Base-by-base conservation (phyloP, 2,329 filamentous ascomycete species). In the Alternaria conjuncta region DNA sequence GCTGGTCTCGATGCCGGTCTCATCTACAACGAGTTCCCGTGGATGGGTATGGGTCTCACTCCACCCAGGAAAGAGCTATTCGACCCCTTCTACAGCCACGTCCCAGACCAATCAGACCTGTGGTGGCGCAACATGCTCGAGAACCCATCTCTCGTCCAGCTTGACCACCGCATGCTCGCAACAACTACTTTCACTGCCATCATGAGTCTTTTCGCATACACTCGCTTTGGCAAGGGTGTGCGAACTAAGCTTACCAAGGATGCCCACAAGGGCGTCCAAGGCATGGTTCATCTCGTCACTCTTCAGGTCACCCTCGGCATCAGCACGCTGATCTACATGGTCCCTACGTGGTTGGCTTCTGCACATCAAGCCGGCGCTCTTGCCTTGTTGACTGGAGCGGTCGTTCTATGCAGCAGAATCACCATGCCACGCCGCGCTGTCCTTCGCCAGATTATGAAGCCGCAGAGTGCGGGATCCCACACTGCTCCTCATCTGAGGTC, bases 21-120 rank as follows among this genome's bases (percentile, higher is more conserved):
- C 60, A 98, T 99, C 81, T 99, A 99, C 85, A 99, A 99, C 79
- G 94, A 99, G 81, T 98, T 99, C 80, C 96, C 96, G 7, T 92
- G 88, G 81, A 99, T 99, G 96, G 96, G 96, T 9, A 81, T 88
- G 4, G 93, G 94, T 11, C 83, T 97, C 21, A 86, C 93, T 0
- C 95, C 95, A 2, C 95, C 95, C 1, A 88, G 86, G 75, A 86
- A 88, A 10, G 95, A 98, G 82, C 89, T 98, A 30, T 94, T 93
- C 80, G 90, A 95, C 75, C 84, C 87, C 41, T 96, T 93, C 83
- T 97, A 97, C 86, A 90, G 89, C 61, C 91, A 94, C 74, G 88
- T 87, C 61, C 85, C 90, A 44, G 93, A 97, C 78, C 84, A 87
- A 45, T 90, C 89, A 12, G 96, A 99, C 75, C 84, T 98, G 18